A percentile compares a stretch with the other conserved stretches of the same genome.
Conservation (phyloP, 257 asterid species). For the Plectranthus barbatus region DNA sequence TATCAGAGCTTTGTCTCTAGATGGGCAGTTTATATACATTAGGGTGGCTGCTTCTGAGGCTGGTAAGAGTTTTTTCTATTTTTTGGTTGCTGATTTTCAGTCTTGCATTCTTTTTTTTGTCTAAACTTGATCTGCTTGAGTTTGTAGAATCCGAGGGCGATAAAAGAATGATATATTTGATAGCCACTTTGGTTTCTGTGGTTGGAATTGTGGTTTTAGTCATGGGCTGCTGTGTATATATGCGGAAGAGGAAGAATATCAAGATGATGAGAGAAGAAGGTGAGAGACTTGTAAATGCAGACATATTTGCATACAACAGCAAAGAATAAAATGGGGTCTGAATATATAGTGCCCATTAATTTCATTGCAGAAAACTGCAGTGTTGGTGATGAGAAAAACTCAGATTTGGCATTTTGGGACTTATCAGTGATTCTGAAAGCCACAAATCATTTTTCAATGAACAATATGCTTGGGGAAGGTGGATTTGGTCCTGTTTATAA, state of each 20-base stretch:
- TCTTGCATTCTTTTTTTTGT: not conserved
- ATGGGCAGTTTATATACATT: slow-evolving; percentile 21
- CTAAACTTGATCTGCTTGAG: not conserved
- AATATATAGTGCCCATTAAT: too few relatives aligned
- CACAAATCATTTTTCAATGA: slow-evolving; percentile 11
- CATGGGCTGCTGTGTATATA: not conserved
- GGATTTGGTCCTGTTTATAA: slow-evolving; percentile 27
- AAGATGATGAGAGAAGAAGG: not conserved
- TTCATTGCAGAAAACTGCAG: not conserved
- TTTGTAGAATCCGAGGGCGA: not conserved
- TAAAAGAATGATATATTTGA: not conserved
- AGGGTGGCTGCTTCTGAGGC: too few relatives aligned
- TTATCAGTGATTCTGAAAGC: slow-evolving; percentile 13
- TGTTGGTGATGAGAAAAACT: not conserved
- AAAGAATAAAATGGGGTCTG: too few relatives aligned
- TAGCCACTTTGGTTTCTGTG: slow-evolving; percentile 2
- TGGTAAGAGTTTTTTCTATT: slow-evolving; percentile 23
- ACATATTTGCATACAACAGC: too few relatives aligned
- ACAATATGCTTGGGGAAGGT: slow-evolving; percentile 20
- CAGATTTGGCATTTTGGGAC: slow-evolving; percentile 15
- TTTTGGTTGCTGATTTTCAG: not conserved
- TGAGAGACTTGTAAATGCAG: not conserved
- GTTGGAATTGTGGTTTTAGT: not conserved
- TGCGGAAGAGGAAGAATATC: slow-evolving; percentile 10
- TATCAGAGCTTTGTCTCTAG: not conserved